These are phyloP conservation scores for Colletotrichum sp. DNA, from an alignment of 2,329 filamentous ascomycete genomes.

Conservation along the genomic window DNA sequence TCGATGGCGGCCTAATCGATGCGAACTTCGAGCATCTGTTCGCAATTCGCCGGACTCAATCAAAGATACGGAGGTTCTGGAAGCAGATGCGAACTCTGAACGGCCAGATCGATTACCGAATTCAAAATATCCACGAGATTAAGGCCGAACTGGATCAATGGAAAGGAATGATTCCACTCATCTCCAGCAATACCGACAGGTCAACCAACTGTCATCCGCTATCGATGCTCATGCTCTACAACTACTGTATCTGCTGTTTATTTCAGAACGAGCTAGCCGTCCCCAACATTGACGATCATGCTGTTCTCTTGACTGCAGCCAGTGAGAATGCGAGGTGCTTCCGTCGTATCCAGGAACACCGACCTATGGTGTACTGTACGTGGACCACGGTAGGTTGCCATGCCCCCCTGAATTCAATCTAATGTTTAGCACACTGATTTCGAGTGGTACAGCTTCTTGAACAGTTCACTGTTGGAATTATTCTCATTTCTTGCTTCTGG, in stretches of 20 bases:
- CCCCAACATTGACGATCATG: background rate
- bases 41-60: background rate
- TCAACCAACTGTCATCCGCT: background rate
- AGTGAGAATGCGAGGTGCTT: background rate
- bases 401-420: background rate
- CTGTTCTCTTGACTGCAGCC: background rate
- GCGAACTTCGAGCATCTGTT: background rate
- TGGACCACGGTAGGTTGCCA: background rate
- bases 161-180: background rate
- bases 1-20: background rate
- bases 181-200: background rate
- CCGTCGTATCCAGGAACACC: background rate
- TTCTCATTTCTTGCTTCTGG: background rate
- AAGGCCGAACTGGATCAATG: background rate
- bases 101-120: background rate
- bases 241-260: background rate
- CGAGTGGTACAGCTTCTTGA: background rate
- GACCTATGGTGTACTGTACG: background rate
- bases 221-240: background rate
- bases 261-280: background rate
- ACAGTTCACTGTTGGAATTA: background rate
- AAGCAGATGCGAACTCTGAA: background rate
- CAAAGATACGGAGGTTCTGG: background rate
- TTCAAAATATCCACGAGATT: background rate
- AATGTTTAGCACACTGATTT: background rate